phyloP scores from a whole-genome alignment of 495 filamentous ascomycete genomes.

The Jackrogersella minutella region DNA sequence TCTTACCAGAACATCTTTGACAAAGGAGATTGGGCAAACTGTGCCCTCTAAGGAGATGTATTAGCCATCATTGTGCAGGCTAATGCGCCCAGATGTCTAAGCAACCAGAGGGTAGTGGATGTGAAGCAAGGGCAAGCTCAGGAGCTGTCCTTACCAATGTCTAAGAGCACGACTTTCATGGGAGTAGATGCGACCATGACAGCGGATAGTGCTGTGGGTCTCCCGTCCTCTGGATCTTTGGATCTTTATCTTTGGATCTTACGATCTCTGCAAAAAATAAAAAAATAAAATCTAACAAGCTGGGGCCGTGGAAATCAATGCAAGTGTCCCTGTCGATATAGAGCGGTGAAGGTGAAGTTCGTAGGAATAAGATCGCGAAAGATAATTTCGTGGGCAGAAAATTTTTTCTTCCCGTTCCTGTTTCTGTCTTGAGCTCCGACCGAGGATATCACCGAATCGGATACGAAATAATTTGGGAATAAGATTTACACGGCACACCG shows the following conservation, averaged over 20 bases:
- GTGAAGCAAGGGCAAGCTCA: slow-evolving; percentile 34
- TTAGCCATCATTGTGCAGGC: slow-evolving; percentile 50
- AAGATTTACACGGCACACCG: slow-evolving; percentile 18
- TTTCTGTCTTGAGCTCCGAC: slow-evolving; percentile 17
- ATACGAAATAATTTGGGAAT: slow-evolving; percentile 12
- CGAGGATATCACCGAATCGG: slow-evolving; percentile 35
- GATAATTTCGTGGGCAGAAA: slow-evolving; percentile 33
- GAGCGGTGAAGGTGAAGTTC: slow-evolving; percentile 35
- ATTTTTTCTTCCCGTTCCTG: slow-evolving; percentile 22
- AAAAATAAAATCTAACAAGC: slow-evolving; percentile 23
- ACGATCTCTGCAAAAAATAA: slow-evolving; percentile 15
- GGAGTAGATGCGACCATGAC: slow-evolving; percentile 42
- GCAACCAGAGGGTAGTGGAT: slow-evolving; percentile 8
- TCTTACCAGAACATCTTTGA: slow-evolving; percentile 74
- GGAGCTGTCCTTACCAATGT: slow-evolving; percentile 56
- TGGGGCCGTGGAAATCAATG: slow-evolving; percentile 33
- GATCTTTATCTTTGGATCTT: slow-evolving; percentile 32
- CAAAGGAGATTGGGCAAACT: slow-evolving; percentile 74
- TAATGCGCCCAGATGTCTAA: slow-evolving; percentile 42
- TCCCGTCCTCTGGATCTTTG: slow-evolving; percentile 31
- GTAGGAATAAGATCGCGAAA: slow-evolving; percentile 22
- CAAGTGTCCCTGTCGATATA: slow-evolving; percentile 30
- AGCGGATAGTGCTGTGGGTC: slow-evolving; percentile 22
- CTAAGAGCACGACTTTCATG: slow-evolving; percentile 56
- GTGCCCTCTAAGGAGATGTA: slow-evolving; percentile 66